A percentile compares a stretch with the other conserved stretches of the same genome.
These are phyloP conservation scores for Aspergillus ochraceus DNA, from an alignment of 2,329 filamentous ascomycete genomes.

Conservation along the genomic window DNA sequence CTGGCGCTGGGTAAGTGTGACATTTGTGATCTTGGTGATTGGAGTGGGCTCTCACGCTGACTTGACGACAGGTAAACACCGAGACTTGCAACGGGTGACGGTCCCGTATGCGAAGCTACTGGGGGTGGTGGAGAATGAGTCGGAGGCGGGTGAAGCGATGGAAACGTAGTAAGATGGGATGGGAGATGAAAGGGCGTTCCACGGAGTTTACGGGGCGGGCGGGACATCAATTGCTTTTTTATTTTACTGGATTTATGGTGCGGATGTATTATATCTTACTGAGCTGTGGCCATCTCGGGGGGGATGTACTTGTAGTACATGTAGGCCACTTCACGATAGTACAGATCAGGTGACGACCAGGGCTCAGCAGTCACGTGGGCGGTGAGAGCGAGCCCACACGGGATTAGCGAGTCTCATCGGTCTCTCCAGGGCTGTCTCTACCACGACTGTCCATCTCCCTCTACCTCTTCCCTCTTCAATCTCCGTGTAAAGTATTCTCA, in stretches of 20 bases:
- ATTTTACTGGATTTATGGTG: neutral
- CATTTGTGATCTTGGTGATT: neutral
- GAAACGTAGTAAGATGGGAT: slow-evolving; percentile 26
- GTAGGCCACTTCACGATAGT: neutral
- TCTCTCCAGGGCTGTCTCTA: no score
- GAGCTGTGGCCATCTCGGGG: no score
- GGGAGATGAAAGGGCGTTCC: neutral
- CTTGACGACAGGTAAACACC: slow-evolving; percentile 67
- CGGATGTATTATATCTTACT: neutral
- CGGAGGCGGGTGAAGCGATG: slow-evolving; percentile 37
- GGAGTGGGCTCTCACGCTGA: slow-evolving; percentile 3
- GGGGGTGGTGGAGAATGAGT: slow-evolving; percentile 50
- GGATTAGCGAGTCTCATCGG: neutral
- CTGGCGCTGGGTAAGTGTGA: slow-evolving; percentile 78
- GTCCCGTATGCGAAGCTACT: slow-evolving; percentile 89
- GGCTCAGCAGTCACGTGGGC: slow-evolving; percentile 28
- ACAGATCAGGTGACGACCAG: slow-evolving; percentile 11
- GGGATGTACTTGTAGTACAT: no score
- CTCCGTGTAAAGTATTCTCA: neutral
- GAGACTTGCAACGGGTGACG: slow-evolving; percentile 90
- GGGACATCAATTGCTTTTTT: neutral
- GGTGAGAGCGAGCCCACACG: slow-evolving; percentile 18
- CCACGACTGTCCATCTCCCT: no score
- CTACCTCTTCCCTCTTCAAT: no score
- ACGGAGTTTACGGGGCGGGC: neutral